Base-by-base conservation (phyloP, 306 rosid genomes). In the Corylus avellana region DNA sequence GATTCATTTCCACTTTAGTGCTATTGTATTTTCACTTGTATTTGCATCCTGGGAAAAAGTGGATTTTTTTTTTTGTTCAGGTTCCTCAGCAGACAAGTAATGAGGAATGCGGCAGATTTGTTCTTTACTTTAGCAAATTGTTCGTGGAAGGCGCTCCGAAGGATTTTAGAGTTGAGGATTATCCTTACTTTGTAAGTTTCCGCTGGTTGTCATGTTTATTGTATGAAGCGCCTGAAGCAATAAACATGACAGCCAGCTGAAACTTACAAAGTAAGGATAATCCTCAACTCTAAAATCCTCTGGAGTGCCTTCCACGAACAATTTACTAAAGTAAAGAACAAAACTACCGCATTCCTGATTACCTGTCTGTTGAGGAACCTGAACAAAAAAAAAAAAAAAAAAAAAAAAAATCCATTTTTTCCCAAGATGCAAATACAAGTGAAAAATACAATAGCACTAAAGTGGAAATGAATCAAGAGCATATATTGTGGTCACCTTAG, bases 291-390 rank as follows among this genome's bases (percentile, higher is more conserved):
- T 85, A 64, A 93, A 91, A 69, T 87, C 80, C 54, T 87, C 86
- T 2, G 97, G 97, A 4, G 92, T 92, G 53, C 53, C 61, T 42
- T 85, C 64, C 83, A 22, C 53, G 85, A 91, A 93, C 89, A 86
- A 79, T 47, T 84, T 80, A 77, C 89, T 88, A 85, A 85, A 93
- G 90, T 87, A 88, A 77, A 93, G 92, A 83, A 89, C 94, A 42
- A 89, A 93, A 73, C 77, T 85, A 62, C 97, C 97, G 42, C 97
- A 93, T 75, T 89, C 97, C 49, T 81, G 83, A 47, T 81, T 91
- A 80, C 85, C 85, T 78, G 87, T 87, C 86, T 93, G 96, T 57
- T 89, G 96, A 20, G 97, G 97, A 29, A 93, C 96, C 96, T 93
- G 77, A 79, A 22, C 25, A 22, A 22, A 22, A 22, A 22, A 22